These are phyloP conservation scores for Apophysomyces sp. DNA, from an alignment of 371 early-diverging fungal species.

Conservation along the genomic window DNA sequence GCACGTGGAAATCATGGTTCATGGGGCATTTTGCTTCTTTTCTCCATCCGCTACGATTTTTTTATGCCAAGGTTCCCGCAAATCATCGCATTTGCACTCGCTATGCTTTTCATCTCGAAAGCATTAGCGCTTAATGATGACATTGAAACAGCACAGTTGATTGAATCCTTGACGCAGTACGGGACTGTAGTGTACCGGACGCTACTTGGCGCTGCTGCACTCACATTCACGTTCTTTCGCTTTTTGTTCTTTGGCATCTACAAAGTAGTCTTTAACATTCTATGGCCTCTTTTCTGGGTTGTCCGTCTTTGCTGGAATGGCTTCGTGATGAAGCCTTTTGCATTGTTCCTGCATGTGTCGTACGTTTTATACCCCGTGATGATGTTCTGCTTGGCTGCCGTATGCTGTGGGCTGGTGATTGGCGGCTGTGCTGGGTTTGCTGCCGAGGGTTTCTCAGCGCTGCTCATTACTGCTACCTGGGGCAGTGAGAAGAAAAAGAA, in stretches of 20 bases:
- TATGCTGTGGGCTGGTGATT: constrained; percentile 11
- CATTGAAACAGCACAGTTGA: neutral
- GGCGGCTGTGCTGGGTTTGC: constrained; percentile 17
- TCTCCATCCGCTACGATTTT: neutral
- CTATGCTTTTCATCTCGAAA: neutral
- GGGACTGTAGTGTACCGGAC: neutral
- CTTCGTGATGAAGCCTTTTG: constrained; percentile 2
- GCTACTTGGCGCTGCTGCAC: neutral
- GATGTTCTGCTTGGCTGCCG: constrained; percentile 11
- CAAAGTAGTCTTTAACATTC: neutral
- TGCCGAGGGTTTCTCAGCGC: constrained; percentile 12
- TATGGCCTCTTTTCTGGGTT: neutral
- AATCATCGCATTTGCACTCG: neutral
- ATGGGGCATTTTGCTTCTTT: neutral
- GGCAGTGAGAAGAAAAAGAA: constrained; percentile 3
- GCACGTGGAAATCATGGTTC: neutral
- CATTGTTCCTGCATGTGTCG: neutral
- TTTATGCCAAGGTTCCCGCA: neutral
- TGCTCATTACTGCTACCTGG: constrained; percentile 12
- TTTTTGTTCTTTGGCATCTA: neutral
- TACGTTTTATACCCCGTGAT: constrained; percentile 14
- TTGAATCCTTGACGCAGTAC: neutral
- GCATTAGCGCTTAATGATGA: neutral
- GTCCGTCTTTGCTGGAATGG: neutral
- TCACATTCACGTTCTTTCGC: neutral